Evolutionary conservation across 139 green algal genomes (phyloP).

Genomic region (Ettlia oleoabundans): DNA sequence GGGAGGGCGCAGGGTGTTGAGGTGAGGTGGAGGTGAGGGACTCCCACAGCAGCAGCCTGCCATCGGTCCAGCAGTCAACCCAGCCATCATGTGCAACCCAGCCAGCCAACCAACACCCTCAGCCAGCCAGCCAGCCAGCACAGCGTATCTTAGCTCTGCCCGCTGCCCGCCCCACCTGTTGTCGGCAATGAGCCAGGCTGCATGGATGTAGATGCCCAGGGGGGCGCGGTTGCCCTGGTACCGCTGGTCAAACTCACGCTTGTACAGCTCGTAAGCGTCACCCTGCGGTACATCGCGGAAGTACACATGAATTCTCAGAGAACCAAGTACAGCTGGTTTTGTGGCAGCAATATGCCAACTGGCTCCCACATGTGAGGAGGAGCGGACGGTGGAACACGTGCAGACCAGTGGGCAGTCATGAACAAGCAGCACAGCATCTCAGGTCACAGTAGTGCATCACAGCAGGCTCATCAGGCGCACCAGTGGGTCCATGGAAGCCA

Average conservation of each 20-base stretch:
- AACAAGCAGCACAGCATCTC: neutral
- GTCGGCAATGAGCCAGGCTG: conserved; percentile 35
- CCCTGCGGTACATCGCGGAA: conserved; percentile 1
- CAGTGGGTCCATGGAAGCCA: conserved; percentile 30
- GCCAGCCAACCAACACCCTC: too few relatives aligned
- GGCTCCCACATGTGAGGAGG: neutral
- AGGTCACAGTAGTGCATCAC: neutral
- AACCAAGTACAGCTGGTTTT: too few relatives aligned
- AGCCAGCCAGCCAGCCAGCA: neutral
- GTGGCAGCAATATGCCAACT: too few relatives aligned
- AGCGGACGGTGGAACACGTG: neutral
- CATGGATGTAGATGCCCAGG: conserved; percentile 38
- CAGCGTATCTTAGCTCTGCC: neutral
- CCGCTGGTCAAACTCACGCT: conserved; percentile 34
- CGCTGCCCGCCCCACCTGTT: neutral
- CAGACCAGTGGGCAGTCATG: neutral
- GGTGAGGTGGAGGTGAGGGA: too few relatives aligned
- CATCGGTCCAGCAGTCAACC: neutral
- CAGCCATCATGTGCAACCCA: neutral
- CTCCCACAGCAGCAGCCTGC: too few relatives aligned
- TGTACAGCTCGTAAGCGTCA: conserved; percentile 36
- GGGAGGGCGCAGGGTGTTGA: too few relatives aligned
- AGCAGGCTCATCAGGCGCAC: neutral
- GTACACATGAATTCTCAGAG: too few relatives aligned
- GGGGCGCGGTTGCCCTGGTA: conserved; percentile 42